A percentile compares a stretch with the other conserved stretches of the same genome.
phyloP scores from a whole-genome alignment of 495 filamentous ascomycete species.

The Aspergillus hancockii region DNA sequence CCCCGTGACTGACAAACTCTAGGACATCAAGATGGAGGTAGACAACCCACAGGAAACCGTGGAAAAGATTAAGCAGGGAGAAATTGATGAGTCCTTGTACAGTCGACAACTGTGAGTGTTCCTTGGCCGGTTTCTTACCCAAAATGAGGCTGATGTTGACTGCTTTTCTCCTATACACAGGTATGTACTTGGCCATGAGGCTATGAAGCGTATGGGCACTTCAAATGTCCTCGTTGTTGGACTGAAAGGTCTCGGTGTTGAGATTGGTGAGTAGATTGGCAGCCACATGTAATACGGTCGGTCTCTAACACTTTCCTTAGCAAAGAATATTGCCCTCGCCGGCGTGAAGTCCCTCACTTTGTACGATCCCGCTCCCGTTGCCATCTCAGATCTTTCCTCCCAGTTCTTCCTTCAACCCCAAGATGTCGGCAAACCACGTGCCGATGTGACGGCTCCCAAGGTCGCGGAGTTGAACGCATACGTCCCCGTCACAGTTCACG shows the following conservation, averaged over 20 bases:
- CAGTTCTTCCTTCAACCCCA: constrained; percentile 91
- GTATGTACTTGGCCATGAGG: constrained; percentile 97
- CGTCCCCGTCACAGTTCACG: constrained; percentile 79
- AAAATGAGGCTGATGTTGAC: constrained; percentile 1
- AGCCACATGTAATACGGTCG: background rate
- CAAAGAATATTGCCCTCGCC: constrained; percentile 97
- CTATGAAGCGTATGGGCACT: constrained; percentile 98
- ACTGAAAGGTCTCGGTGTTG: constrained; percentile 90
- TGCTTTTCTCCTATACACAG: constrained; percentile 28
- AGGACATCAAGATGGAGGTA: constrained; percentile 80
- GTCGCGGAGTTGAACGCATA: constrained; percentile 97
- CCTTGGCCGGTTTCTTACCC: background rate
- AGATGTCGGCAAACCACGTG: constrained; percentile 92
- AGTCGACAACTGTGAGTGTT: constrained; percentile 80
- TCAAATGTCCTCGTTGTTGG: constrained; percentile 94
- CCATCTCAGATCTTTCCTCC: constrained; percentile 84
- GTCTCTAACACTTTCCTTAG: constrained; percentile 38
- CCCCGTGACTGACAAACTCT: constrained; percentile 19
- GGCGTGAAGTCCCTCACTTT: constrained; percentile 90
- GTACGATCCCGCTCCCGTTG: constrained; percentile 77
- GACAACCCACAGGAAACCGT: constrained; percentile 60
- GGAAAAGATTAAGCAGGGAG: constrained; percentile 60
- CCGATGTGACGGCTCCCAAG: constrained; percentile 79
- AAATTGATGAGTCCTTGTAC: constrained; percentile 98
- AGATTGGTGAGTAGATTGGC: constrained; percentile 65